Percentiles rank a stretch among this genome's conserved stretches.
These are phyloP conservation scores for Begonia fuchsioides DNA, from an alignment of 306 rosid genomes.

Conservation along the genomic window DNA sequence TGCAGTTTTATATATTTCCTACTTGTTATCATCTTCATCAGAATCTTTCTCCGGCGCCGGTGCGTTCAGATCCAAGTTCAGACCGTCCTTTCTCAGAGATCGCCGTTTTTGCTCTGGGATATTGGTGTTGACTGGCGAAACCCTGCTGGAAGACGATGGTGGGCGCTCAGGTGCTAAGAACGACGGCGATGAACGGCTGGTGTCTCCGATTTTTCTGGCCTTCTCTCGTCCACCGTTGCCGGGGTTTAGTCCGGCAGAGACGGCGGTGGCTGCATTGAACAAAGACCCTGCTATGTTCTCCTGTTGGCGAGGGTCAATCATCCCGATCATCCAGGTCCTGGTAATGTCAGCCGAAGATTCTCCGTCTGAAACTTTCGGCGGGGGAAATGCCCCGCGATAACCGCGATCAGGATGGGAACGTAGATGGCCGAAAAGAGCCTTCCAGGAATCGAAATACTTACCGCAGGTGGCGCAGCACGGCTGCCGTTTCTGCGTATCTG, in stretches of 20 bases:
- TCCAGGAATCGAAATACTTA: slow-evolving; percentile 16
- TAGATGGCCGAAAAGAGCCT: slow-evolving; percentile 22
- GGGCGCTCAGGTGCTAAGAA: neutral
- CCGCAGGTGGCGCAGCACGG: slow-evolving; percentile 11
- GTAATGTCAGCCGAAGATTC: too few relatives aligned
- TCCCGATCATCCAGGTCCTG: neutral
- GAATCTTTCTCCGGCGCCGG: slow-evolving; percentile 4
- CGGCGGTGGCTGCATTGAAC: neutral
- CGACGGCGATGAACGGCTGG: too few relatives aligned
- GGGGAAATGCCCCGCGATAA: slow-evolving; percentile 18
- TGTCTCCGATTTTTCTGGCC: neutral
- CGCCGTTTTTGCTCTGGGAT: neutral
- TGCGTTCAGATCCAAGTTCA: slow-evolving; percentile 16
- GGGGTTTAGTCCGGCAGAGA: neutral
- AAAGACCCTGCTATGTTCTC: neutral
- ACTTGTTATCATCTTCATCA: too few relatives aligned
- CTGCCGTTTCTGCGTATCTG: neutral
- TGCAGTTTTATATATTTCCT: too few relatives aligned
- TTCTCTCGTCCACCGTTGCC: neutral
- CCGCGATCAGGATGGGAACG: slow-evolving; percentile 17
- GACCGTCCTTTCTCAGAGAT: neutral
- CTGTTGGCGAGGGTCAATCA: neutral
- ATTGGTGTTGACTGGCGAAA: slow-evolving; percentile 3
- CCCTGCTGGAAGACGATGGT: neutral
- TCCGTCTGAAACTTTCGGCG: slow-evolving; percentile 3